These are phyloP conservation scores for Loxodes magnus DNA, from an alignment of 73 alveolate genomes.

Conservation along the genomic window DNA sequence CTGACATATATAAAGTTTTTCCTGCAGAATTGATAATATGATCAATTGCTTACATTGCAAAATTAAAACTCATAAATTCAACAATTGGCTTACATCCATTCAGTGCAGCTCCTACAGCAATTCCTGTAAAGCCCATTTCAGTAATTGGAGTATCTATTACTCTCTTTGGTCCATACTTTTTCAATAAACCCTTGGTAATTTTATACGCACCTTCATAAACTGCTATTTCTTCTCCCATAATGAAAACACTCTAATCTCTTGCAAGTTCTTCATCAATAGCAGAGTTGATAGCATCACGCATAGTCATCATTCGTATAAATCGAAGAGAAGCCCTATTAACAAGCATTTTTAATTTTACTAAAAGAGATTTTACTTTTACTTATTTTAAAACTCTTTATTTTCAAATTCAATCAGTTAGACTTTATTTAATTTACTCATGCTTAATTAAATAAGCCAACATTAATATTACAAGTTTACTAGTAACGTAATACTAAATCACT, in stretches of 20 bases:
- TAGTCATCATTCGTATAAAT: constrained; percentile 62
- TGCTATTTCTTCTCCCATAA: constrained; percentile 87
- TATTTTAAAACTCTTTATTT: too few species aligned
- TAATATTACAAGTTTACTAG: too few species aligned
- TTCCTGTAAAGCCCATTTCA: constrained; percentile 84
- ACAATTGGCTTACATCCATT: constrained; percentile 75
- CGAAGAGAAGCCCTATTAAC: too few species aligned
- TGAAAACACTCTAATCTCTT: constrained; percentile 66
- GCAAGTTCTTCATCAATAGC: constrained; percentile 84
- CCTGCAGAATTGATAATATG: constrained; percentile 78
- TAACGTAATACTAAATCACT: too few species aligned
- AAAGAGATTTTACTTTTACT: too few species aligned
- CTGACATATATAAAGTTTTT: constrained; percentile 72
- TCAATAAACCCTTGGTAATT: constrained; percentile 73
- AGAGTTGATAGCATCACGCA: constrained; percentile 70
- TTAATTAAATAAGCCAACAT: too few species aligned
- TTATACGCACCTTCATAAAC: constrained; percentile 82
- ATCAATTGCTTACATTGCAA: constrained; percentile 80
- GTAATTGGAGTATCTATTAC: constrained; percentile 83
- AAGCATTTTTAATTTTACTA: too few species aligned
- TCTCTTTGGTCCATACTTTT: constrained; percentile 60
- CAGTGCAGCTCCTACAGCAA: constrained; percentile 81
- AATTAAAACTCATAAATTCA: constrained; percentile 85
- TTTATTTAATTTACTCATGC: too few species aligned
- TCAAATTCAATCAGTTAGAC: too few species aligned